Evolutionary conservation across 2,329 filamentous ascomycete species (phyloP).

Genomic region (Fusarium ramigenum): DNA sequence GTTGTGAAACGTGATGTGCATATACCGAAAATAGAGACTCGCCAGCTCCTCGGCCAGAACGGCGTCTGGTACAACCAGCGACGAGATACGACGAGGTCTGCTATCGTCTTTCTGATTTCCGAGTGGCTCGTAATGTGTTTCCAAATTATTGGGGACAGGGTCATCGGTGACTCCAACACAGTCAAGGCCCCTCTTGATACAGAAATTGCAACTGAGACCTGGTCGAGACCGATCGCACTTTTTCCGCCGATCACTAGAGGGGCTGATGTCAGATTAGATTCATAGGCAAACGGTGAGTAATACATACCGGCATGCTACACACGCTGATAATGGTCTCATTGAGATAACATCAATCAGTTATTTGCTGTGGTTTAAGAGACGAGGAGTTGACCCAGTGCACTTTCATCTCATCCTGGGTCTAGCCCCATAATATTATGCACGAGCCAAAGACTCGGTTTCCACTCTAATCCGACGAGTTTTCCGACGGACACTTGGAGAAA

Average conservation of each 20-base stretch:
- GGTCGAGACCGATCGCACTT: slow-evolving; percentile 3
- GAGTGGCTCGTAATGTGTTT: background rate
- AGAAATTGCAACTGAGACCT: background rate
- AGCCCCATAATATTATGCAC: background rate
- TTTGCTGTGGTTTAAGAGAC: background rate
- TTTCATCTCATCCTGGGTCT: background rate
- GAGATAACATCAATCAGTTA: background rate
- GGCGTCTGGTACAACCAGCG: background rate
- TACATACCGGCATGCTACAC: background rate
- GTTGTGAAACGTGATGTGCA: slow-evolving; percentile 1
- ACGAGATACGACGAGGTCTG: background rate
- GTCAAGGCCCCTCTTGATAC: background rate
- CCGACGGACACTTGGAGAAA: background rate
- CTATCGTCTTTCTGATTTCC: background rate
- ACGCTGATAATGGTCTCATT: slow-evolving; percentile 2
- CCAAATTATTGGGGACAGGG: background rate
- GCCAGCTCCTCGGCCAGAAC: slow-evolving; percentile 1
- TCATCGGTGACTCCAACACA: background rate
- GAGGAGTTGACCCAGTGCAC: background rate
- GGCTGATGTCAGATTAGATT: background rate
- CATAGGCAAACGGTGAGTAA: background rate
- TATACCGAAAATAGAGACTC: background rate
- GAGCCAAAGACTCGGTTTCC: background rate
- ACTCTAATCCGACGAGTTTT: background rate
- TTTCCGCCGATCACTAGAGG: slow-evolving; percentile 1